Percentiles rank a stretch among this genome's conserved stretches.
phyloP scores from a whole-genome alignment of 108 stramenopile species.

The Cyclotella atomus region DNA sequence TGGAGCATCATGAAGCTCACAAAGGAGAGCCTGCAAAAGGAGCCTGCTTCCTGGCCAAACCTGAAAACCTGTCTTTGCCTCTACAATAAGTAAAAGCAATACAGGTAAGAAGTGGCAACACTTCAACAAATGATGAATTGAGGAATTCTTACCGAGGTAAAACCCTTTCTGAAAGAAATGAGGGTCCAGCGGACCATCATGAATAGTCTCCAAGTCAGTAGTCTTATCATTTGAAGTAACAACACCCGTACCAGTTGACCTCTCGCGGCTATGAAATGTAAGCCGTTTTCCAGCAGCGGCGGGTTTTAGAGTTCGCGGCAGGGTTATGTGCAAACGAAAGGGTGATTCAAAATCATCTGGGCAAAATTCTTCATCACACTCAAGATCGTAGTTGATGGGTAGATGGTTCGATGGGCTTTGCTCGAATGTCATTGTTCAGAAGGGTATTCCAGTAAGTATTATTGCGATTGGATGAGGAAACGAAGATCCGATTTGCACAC shows the following conservation, averaged over 20 bases:
- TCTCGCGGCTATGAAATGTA: constrained; percentile 22
- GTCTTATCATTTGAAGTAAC: constrained; percentile 13
- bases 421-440: neutral
- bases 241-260: constrained; percentile 25
- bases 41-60: constrained; percentile 52
- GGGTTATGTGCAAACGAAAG: constrained; percentile 28
- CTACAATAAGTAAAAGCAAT: too few species aligned
- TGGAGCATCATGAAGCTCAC: neutral
- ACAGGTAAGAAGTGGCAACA: too few species aligned
- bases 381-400: constrained; percentile 21
- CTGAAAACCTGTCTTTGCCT: constrained; percentile 56
- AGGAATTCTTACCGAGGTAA: too few species aligned
- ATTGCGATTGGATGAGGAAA: neutral
- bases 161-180: constrained; percentile 52
- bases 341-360: neutral
- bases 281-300: neutral
- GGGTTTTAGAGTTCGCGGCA: constrained; percentile 4
- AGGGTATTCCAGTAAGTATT: too few species aligned
- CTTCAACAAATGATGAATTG: too few species aligned
- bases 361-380: constrained; percentile 25
- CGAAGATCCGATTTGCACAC: neutral
- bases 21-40: constrained; percentile 41
- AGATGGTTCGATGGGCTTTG: constrained; percentile 8
- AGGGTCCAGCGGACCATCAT: constrained; percentile 37
- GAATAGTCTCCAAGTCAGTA: neutral